Base-by-base conservation (phyloP, 192 early-diverging fungal species). In the Linnemannia elongata region DNA sequence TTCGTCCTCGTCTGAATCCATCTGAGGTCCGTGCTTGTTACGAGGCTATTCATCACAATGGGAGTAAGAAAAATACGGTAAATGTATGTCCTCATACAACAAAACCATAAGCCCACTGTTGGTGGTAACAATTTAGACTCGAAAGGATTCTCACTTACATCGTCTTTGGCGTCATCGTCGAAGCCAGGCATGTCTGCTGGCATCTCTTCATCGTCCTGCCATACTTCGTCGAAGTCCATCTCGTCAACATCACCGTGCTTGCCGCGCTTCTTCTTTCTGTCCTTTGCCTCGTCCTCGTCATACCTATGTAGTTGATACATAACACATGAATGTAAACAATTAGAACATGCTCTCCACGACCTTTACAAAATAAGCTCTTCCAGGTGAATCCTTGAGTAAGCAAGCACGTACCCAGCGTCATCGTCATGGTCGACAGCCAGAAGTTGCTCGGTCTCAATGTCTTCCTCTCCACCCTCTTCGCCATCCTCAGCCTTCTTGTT, bases 191-290 rank as follows among this genome's bases (percentile, higher is more conserved):
- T 92, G 35, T 95, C 95, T 42, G 91, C 92, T 42, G 90, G 91
- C 47, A 89, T 91, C 76, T 96, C 96, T 85, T 96, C 96, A 76
- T 96, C 96, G 74, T 96, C 95, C 69, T 96, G 94, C 87, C 95
- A 96, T 42, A 93, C 94, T 78, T 95, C 93, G 68, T 96, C 96
- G 87, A 93, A 96, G 82, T 94, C 95, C 70, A 95, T 85, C 76
- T 96, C 95, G 72, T 96, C 95, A 41, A 85, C 89, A 82, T 92
- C 94, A 8, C 88, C 89, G 75, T 92, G 90, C 80, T 90, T 92
- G 54, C 83, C 85, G 13, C 76, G 63, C 52, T 78, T 87, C 45
- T 80, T 57, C 60, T 77, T 69, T 49, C 78, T 52, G 73, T 88
- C 89, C 38, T 82, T 90, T 39, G 82, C 83, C 36, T 83, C 87